phyloP scores from a whole-genome alignment of 1,284 basidiomycete genomes.

The Cryptococcus sp. region DNA sequence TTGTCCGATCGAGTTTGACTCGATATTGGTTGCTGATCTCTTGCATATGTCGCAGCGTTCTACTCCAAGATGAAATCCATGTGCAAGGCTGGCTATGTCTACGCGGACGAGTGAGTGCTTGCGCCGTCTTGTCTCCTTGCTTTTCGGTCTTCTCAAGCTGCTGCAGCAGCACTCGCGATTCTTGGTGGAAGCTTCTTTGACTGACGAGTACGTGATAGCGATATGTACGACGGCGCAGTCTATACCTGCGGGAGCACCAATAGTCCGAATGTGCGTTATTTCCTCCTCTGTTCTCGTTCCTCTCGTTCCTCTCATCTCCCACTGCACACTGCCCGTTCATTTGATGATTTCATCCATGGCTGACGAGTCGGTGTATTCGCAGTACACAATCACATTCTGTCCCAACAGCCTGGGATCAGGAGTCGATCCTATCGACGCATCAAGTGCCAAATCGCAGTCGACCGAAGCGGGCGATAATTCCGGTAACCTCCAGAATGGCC shows the following conservation, averaged over 20 bases:
- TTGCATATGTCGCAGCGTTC: conserved; percentile 1
- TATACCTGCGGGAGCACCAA: not conserved
- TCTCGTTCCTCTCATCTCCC: not conserved
- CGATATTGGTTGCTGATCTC: not conserved
- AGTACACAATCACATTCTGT: conserved; percentile 18
- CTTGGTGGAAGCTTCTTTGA: not conserved
- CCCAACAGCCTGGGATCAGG: conserved; percentile 9
- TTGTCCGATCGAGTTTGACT: not conserved
- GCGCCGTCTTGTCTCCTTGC: not conserved
- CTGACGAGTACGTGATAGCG: not conserved
- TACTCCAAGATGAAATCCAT: conserved; percentile 13
- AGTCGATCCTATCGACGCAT: conserved; percentile 5
- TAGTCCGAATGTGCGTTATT: not conserved
- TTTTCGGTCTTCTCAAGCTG: not conserved
- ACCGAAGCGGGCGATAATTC: conserved; percentile 2
- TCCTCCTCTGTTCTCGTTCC: too few species aligned
- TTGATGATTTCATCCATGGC: not conserved
- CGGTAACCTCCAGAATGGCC: conserved; percentile 5
- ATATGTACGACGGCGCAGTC: not conserved
- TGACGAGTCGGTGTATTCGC: not conserved
- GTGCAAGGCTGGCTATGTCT: conserved; percentile 14
- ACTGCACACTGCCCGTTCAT: not conserved
- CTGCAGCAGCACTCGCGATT: not conserved
- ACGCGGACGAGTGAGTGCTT: conserved; percentile 13
- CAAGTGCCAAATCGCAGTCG: not conserved